Percentiles rank a stretch among this genome's conserved stretches.
Conservation (phyloP, 1,139 yeast species). For the Debaryomyces robertsiae region DNA sequence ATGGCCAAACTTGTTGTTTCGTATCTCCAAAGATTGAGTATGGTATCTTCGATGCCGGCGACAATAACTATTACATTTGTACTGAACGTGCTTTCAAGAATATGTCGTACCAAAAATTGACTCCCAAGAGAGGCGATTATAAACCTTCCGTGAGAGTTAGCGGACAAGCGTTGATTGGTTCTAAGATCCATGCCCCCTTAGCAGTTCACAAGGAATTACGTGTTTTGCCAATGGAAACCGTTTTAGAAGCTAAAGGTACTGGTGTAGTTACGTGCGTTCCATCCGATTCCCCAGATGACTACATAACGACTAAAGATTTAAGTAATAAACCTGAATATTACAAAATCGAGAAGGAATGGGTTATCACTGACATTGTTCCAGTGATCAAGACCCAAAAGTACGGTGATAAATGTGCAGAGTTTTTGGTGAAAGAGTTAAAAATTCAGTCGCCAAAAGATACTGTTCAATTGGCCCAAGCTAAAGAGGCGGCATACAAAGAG, state of each 20-base stretch:
- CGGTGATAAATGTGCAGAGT: constrained; percentile 89
- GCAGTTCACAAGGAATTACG: constrained; percentile 71
- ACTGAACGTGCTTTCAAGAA: constrained; percentile 98
- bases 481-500: constrained; percentile 94
- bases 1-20: constrained; percentile 97
- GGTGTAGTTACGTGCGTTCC: constrained; percentile 99
- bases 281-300: constrained; percentile 97
- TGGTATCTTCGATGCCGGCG: constrained; percentile 89
- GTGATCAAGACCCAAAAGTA: constrained; percentile 80
- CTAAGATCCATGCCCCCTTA: constrained; percentile 84
- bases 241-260: constrained; percentile 93
- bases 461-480: constrained; percentile 84
- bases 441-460: constrained; percentile 94
- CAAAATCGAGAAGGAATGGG: constrained; percentile 86
- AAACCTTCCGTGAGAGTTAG: constrained; percentile 58
- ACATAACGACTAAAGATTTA: constrained; percentile 79
- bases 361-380: constrained; percentile 68
- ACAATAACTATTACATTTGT: constrained; percentile 73
- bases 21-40: constrained; percentile 93
- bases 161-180: constrained; percentile 81
- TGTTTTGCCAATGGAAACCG: constrained; percentile 97
- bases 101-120: constrained; percentile 92
- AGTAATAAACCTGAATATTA: constrained; percentile 90
- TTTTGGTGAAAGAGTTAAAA: constrained; percentile 80
- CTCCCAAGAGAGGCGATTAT: constrained; percentile 85